Conservation (phyloP, 164 flowering plant species). For the Aristolochia contorta region DNA sequence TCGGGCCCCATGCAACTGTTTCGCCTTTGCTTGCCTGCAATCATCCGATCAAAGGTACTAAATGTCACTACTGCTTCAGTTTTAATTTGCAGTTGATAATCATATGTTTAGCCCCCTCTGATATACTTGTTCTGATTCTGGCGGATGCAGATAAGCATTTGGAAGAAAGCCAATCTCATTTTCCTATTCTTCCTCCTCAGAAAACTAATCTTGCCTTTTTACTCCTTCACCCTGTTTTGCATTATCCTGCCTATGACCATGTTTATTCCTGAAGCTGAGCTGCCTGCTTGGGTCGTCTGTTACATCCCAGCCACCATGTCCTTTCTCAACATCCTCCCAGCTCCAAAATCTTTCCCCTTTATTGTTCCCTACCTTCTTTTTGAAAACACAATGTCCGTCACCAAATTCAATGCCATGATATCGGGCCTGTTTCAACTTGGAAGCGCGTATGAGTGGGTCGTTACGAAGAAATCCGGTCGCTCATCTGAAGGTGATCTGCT, state of each 20-base stretch:
- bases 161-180: slow-evolving; percentile 88
- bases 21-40: slow-evolving; percentile 79
- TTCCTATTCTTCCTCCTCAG: slow-evolving; percentile 91
- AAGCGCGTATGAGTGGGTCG: slow-evolving; percentile 98
- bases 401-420: slow-evolving; percentile 97
- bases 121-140: neutral
- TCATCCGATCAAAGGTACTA: slow-evolving; percentile 70
- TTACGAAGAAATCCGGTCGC: slow-evolving; percentile 95
- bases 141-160: slow-evolving; percentile 60
- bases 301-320: slow-evolving; percentile 96
- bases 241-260: slow-evolving; percentile 96
- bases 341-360: slow-evolving; percentile 93
- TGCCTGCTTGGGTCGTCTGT: slow-evolving; percentile 96
- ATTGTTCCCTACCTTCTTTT: slow-evolving; percentile 97
- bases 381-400: slow-evolving; percentile 98
- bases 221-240: slow-evolving; percentile 95
- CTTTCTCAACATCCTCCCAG: slow-evolving; percentile 87
- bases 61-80: neutral
- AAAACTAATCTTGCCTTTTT: slow-evolving; percentile 84
- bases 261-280: slow-evolving; percentile 96
- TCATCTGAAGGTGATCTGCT: slow-evolving; percentile 91
- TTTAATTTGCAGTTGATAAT: too few species aligned
- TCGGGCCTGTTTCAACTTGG: slow-evolving; percentile 98
- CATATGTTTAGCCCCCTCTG: too few species aligned
- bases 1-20: slow-evolving; percentile 99